Conservation (phyloP, 371 early-diverging fungal species). For the Mucor circinelloides region DNA sequence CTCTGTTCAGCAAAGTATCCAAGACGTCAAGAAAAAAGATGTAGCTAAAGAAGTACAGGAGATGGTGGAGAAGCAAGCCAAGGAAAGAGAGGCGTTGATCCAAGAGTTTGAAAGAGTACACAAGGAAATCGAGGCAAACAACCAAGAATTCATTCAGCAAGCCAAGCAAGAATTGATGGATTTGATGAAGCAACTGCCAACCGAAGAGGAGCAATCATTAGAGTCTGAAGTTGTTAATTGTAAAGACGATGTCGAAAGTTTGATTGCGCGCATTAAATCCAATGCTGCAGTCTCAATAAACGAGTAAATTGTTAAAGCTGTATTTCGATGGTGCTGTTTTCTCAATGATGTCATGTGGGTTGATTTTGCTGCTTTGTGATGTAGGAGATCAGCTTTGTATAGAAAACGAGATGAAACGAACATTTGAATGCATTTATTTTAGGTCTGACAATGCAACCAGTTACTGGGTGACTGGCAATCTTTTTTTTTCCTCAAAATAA, state of each 20-base stretch:
- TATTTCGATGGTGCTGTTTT: neutral
- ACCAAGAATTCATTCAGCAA: constrained; percentile 19
- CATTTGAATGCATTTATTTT: neutral
- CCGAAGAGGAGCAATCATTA: constrained; percentile 3
- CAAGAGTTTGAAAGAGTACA: constrained; percentile 12
- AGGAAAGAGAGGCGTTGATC: constrained; percentile 9
- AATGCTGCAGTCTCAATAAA: constrained; percentile 1
- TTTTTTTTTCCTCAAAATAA: constrained; percentile 1
- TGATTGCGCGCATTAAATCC: constrained; percentile 27
- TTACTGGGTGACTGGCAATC: neutral
- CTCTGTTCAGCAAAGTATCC: constrained; percentile 16
- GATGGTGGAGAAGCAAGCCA: constrained; percentile 20
- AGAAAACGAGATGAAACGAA: neutral
- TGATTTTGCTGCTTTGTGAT: neutral
- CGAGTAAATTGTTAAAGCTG: neutral
- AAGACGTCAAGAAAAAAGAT: constrained; percentile 14
- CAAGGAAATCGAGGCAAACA: constrained; percentile 15
- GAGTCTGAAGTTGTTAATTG: constrained; percentile 22
- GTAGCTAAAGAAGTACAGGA: constrained; percentile 11
- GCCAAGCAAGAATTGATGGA: constrained; percentile 7
- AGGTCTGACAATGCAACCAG: neutral
- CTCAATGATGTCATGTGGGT: neutral
- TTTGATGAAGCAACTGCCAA: constrained; percentile 4
- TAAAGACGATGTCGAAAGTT: constrained; percentile 28
- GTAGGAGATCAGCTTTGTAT: neutral